A percentile compares a stretch with the other conserved stretches of the same genome.
phyloP scores from a whole-genome alignment of 2,329 filamentous ascomycete species.

The Leptoxyphium fumago region DNA sequence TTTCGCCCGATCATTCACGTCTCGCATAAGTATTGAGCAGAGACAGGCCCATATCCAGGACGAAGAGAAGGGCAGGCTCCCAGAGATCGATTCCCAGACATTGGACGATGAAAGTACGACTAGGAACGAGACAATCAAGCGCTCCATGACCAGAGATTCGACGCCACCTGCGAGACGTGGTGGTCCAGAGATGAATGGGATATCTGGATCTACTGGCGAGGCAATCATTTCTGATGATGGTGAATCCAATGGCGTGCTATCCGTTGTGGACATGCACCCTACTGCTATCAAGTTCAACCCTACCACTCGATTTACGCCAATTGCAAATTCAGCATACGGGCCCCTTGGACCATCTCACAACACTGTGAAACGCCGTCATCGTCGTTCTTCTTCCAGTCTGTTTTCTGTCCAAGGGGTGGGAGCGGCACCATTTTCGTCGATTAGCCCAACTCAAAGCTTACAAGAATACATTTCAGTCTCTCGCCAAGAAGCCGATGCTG shows the following conservation, averaged over 20 bases:
- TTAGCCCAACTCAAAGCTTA: conserved; percentile 2
- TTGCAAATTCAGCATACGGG: neutral
- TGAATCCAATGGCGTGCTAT: neutral
- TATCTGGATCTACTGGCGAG: conserved; percentile 1
- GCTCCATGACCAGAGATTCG: neutral
- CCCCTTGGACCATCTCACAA: neutral
- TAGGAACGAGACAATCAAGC: neutral
- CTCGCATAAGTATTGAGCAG: neutral
- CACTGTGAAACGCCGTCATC: conserved; percentile 2
- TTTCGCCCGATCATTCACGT: neutral
- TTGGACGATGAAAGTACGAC: neutral
- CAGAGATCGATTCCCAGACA: neutral
- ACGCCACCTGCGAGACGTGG: conserved; percentile 7
- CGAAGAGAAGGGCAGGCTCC: neutral
- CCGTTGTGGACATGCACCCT: neutral
- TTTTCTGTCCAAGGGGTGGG: conserved; percentile 22
- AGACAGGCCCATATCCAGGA: neutral
- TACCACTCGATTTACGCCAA: conserved; percentile 11
- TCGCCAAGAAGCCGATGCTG: neutral
- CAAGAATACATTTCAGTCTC: neutral
- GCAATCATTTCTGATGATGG: conserved; percentile 1
- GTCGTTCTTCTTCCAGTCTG: conserved; percentile 9
- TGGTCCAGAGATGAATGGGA: conserved; percentile 7
- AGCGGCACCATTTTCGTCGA: conserved; percentile 15
- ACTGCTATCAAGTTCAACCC: conserved; percentile 17